Evolutionary conservation across 2,329 filamentous ascomycete species (phyloP), one percentile per base, ranked within the genome.

Genomic region (Venturia aucupariae): DNA sequence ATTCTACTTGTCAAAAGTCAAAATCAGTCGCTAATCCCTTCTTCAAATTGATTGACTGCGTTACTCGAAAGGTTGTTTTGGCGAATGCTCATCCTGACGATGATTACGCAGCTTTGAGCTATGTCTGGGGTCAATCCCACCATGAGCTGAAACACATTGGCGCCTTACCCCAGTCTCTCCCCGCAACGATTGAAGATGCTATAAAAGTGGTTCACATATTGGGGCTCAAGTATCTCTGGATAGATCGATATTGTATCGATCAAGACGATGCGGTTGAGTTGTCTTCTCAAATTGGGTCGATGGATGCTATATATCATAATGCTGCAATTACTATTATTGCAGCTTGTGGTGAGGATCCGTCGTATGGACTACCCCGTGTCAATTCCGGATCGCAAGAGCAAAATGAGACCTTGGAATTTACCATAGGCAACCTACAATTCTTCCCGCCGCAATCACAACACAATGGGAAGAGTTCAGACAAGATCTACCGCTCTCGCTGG

Each of bases 171-270:
- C 48, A 24, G 22, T 13, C 19, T 15, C 10, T 66, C 17, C 64
- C 65, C 11, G 44, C 38, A 38, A 67, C 65, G 1, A 66, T 65
- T 38, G n/a, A 64, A 17, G 64, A 67, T 41, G 66, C 66, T 7
- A 63, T 67, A n/a, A 19, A 42, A 15, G 24, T 65, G 10, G 44
- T 32, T 60, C 15, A 15, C 19, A 24, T 44, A 39, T 19, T 67
- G 8, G 65, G 65, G 7, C 38, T 66, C 27, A 41, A 48, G 42
- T 67, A 66, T 38, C 59, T 67, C n/a, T 67, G 66, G 66, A 59
- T 65, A 13, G 65, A 66, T 51, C 35, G 48, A 22, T 51, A 66
- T 24, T 67, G 66, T 35, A 65, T 67, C 11, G 54, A 62, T 15
- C 66, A 67, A 48, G 41, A 66, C 32, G 41, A 57, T 24, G 24